phyloP scores from a whole-genome alignment of 129 eudicot genomes.

The Sambucus nigra region DNA sequence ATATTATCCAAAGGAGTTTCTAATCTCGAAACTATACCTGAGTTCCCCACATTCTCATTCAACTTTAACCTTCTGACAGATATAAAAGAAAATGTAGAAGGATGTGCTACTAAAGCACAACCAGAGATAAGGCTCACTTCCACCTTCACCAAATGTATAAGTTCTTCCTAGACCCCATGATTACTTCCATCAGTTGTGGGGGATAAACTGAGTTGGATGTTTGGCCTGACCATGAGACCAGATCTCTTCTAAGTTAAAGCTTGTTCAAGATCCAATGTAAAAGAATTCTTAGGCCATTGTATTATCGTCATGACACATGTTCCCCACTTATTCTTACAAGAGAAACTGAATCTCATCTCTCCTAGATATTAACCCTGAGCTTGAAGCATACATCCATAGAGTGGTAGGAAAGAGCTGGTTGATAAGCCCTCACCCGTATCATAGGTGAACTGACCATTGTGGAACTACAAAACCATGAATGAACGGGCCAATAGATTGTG shows the following conservation, averaged over 20 bases:
- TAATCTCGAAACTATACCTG: slow-evolving; percentile 64
- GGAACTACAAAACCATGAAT: slow-evolving; percentile 94
- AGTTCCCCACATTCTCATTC: slow-evolving; percentile 87
- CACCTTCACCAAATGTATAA: slow-evolving; percentile 73
- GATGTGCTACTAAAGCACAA: slow-evolving; percentile 43
- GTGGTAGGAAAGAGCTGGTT: slow-evolving; percentile 75
- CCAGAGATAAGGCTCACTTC: slow-evolving; percentile 67
- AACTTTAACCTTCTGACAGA: slow-evolving; percentile 95
- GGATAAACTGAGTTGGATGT: slow-evolving; percentile 63
- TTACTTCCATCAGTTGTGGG: slow-evolving; percentile 84
- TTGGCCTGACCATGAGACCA: slow-evolving; percentile 90
- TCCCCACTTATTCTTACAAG: slow-evolving; percentile 93
- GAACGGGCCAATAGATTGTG: slow-evolving; percentile 92
- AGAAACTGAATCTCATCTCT: slow-evolving; percentile 85
- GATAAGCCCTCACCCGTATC: slow-evolving; percentile 87
- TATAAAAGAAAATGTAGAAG: slow-evolving; percentile 79
- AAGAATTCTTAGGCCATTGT: slow-evolving; percentile 89
- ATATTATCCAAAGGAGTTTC: slow-evolving; percentile 73
- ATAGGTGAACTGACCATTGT: slow-evolving; percentile 86
- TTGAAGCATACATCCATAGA: slow-evolving; percentile 90
- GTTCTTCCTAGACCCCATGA: slow-evolving; percentile 70
- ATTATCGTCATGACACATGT: slow-evolving; percentile 69
- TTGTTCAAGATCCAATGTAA: slow-evolving; percentile 67
- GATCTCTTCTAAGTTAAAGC: slow-evolving; percentile 93
- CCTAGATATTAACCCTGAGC: slow-evolving; percentile 99